phyloP scores from a whole-genome alignment of 169 alveolate species.

The Pseudocohnilembus persalinus region DNA sequence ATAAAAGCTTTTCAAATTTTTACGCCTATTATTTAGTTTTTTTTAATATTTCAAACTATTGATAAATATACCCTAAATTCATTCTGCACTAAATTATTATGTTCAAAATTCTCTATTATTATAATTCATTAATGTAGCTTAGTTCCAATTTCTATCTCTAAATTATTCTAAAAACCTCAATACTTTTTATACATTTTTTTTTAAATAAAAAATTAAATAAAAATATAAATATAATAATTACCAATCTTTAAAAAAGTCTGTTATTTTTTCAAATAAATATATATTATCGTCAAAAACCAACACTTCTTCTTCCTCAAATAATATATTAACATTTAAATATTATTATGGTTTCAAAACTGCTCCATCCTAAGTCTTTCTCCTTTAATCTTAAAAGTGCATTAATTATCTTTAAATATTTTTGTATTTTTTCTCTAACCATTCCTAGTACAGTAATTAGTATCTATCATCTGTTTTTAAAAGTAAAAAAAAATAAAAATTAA shows the following conservation, averaged over 20 bases:
- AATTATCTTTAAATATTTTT: too few relatives aligned
- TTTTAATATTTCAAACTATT: too few relatives aligned
- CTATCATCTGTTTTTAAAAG: neutral
- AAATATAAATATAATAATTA: too few relatives aligned
- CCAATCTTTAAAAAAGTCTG: neutral
- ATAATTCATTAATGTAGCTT: neutral
- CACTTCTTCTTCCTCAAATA: neutral
- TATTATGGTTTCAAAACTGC: neutral
- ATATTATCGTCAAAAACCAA: neutral
- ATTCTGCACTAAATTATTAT: neutral
- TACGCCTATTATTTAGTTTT: neutral
- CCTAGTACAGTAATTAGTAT: neutral
- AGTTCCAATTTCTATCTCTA: neutral
- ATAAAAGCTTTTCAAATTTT: neutral
- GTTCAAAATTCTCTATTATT: too few relatives aligned
- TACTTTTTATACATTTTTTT: too few relatives aligned
- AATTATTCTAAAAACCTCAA: neutral
- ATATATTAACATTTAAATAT: too few relatives aligned
- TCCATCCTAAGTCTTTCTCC: neutral
- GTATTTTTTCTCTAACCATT: neutral
- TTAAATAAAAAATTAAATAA: too few relatives aligned
- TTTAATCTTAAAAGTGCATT: neutral
- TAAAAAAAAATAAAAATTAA: too few relatives aligned
- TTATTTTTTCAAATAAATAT: neutral
- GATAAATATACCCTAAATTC: neutral